These are phyloP conservation scores for Penicillium pulvis DNA, from an alignment of 495 filamentous ascomycete genomes.

Conservation along the genomic window DNA sequence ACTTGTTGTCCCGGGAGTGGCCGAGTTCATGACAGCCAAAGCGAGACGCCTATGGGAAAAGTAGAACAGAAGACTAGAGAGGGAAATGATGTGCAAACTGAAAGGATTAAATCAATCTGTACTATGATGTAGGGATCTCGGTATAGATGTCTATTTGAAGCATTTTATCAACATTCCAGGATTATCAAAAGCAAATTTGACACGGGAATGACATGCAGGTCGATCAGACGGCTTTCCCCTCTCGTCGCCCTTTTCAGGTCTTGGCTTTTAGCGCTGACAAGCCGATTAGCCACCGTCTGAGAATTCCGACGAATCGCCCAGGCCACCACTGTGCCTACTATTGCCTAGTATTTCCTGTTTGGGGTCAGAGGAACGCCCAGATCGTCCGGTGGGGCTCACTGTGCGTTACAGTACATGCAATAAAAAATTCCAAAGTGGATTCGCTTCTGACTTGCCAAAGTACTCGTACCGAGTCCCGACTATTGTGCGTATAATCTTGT, in stretches of 20 bases:
- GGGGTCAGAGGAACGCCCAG: constrained; percentile 11
- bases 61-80: no score
- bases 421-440: neutral
- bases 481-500: no score
- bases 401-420: constrained; percentile 4
- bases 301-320: constrained; percentile 13
- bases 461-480: no score
- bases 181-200: constrained; percentile 2
- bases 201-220: constrained; percentile 33
- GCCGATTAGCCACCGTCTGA: constrained; percentile 17
- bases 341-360: neutral
- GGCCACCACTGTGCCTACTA: neutral
- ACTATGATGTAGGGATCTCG: no score
- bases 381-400: constrained; percentile 10
- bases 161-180: no score
- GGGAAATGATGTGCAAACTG: no score
- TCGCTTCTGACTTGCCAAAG: neutral
- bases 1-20: constrained; percentile 37
- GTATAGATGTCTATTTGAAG: no score
- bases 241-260: constrained; percentile 8
- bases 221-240: constrained; percentile 28
- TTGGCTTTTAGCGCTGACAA: constrained; percentile 17
- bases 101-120: no score
- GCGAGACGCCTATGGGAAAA: no score
- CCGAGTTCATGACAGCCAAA: constrained; percentile 19